Evolutionary conservation across 148 eudicot species (phyloP).

Genomic region (Rhododendron molle): DNA sequence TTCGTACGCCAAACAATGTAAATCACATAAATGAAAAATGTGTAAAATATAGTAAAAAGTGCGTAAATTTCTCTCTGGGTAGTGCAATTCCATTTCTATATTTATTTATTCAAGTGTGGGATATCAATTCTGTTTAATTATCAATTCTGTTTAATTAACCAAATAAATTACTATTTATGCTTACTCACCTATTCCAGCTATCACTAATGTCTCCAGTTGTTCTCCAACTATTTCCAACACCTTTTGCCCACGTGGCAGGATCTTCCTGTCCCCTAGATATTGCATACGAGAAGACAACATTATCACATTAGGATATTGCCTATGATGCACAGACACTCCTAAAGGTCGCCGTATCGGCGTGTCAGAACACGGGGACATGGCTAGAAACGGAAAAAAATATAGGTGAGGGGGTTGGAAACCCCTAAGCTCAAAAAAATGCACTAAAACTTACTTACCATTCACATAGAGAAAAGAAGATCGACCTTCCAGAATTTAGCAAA

Average conservation of each 20-base stretch:
- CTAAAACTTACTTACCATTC: slow-evolving; percentile 59
- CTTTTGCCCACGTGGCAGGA: slow-evolving; percentile 74
- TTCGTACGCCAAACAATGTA: too few relatives aligned
- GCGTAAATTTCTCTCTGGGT: too few relatives aligned
- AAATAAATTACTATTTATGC: not conserved
- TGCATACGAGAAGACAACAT: not conserved
- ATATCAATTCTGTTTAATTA: not conserved
- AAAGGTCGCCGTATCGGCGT: too few relatives aligned
- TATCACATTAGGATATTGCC: not conserved
- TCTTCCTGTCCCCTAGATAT: slow-evolving; percentile 61
- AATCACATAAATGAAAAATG: too few relatives aligned
- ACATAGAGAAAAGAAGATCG: slow-evolving; percentile 66
- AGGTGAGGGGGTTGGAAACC: not conserved
- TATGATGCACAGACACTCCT: too few relatives aligned
- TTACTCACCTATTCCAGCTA: slow-evolving; percentile 57
- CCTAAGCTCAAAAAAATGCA: not conserved
- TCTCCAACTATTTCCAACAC: slow-evolving; percentile 85
- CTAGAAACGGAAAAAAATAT: too few relatives aligned
- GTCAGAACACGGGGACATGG: too few relatives aligned
- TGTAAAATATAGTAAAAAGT: too few relatives aligned
- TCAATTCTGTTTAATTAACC: not conserved
- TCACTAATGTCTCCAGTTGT: slow-evolving; percentile 77
- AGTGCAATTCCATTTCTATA: too few relatives aligned
- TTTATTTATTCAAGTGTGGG: too few relatives aligned
- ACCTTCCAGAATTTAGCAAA: slow-evolving; percentile 55